Conservation (phyloP, 495 filamentous ascomycete genomes). For the Penicillium robsamsonii region DNA sequence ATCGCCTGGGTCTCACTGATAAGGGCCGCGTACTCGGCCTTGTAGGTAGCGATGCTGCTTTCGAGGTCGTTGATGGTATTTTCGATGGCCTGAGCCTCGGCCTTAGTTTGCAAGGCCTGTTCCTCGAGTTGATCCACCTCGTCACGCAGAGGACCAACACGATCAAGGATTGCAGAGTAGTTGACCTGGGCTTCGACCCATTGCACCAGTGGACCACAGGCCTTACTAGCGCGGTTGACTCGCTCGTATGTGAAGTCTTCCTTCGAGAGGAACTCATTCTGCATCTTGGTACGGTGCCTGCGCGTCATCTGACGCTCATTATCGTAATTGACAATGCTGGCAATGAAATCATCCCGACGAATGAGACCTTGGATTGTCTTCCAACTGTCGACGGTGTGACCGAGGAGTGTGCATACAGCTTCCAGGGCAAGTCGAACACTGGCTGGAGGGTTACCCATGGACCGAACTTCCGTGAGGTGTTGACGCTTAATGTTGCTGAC, state of each 20-base stretch:
- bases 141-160: slow-evolving; percentile 87
- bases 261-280: slow-evolving; percentile 84
- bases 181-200: slow-evolving; percentile 98
- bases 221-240: slow-evolving; percentile 92
- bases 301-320: slow-evolving; percentile 95
- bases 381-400: slow-evolving; percentile 88
- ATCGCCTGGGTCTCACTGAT: slow-evolving; percentile 97
- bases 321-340: slow-evolving; percentile 95
- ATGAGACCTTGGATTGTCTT: slow-evolving; percentile 84
- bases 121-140: slow-evolving; percentile 87
- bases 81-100: slow-evolving; percentile 87
- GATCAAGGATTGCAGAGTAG: slow-evolving; percentile 94
- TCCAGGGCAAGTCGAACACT: slow-evolving; percentile 91
- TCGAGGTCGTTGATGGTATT: slow-evolving; percentile 81
- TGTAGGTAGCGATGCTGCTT: slow-evolving; percentile 91
- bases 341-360: slow-evolving; percentile 92
- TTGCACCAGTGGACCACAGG: slow-evolving; percentile 93
- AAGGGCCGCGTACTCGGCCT: slow-evolving; percentile 90
- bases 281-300: slow-evolving; percentile 78
- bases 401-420: slow-evolving; percentile 89
- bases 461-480: slow-evolving; percentile 95
- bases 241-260: slow-evolving; percentile 94
- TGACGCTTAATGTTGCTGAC: slow-evolving; percentile 97
- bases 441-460: slow-evolving; percentile 87
- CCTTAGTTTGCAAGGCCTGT: slow-evolving; percentile 86